These are phyloP conservation scores for Aquilaria sinensis DNA, from an alignment of 345 rosid genomes.

Conservation along the genomic window DNA sequence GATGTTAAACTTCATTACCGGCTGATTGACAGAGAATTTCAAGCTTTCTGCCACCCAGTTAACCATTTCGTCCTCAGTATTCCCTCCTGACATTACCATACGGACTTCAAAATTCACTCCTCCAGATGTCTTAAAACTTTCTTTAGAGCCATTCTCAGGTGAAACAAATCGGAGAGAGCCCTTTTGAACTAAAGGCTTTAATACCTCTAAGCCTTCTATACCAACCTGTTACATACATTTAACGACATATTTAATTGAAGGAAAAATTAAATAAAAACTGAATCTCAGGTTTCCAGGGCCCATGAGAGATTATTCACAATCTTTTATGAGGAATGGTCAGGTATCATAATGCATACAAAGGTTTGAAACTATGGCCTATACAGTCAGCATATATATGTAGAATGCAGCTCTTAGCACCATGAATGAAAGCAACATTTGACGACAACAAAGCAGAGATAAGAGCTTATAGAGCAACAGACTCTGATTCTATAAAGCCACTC, in stretches of 20 bases:
- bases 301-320: too few relatives aligned
- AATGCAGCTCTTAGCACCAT: too few relatives aligned
- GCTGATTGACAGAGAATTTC: conserved; percentile 85
- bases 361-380: too few relatives aligned
- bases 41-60: conserved; percentile 78
- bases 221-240: conserved; percentile 39
- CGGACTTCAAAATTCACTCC: conserved; percentile 76
- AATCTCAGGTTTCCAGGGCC: too few relatives aligned
- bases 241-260: conserved; percentile 8
- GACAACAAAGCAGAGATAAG: too few relatives aligned
- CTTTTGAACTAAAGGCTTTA: conserved; percentile 63
- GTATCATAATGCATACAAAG: too few relatives aligned
- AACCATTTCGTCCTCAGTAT: conserved; percentile 42
- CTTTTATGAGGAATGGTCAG: too few relatives aligned
- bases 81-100: conserved; percentile 50
- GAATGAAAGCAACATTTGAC: too few relatives aligned
- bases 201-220: conserved; percentile 71
- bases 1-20: conserved; percentile 48
- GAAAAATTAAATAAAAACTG: not conserved
- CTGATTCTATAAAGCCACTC: too few relatives aligned
- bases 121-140: conserved; percentile 37
- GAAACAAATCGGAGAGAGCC: conserved; percentile 20
- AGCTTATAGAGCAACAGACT: too few relatives aligned
- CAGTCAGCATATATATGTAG: too few relatives aligned
- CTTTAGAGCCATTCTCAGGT: conserved; percentile 53